phyloP scores from a whole-genome alignment of 257 asterid genomes.

The Parsonsia alboflavescens region DNA sequence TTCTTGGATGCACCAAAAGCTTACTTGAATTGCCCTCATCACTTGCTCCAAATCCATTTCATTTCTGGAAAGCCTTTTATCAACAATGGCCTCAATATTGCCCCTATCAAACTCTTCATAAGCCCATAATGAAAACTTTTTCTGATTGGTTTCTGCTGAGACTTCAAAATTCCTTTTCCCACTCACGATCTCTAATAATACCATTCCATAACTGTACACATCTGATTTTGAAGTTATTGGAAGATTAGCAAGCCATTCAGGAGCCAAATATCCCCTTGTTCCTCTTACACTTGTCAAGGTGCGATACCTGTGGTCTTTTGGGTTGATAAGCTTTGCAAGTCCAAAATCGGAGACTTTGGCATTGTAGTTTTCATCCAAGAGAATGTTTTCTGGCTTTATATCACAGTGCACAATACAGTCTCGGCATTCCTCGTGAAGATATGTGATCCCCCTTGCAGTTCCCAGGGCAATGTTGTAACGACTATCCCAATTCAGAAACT shows the following conservation, averaged over 20 bases:
- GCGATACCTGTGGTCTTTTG: constrained; percentile 64
- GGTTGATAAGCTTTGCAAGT: constrained; percentile 69
- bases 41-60: constrained; percentile 67
- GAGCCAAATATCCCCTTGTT: constrained; percentile 83
- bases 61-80: constrained; percentile 34
- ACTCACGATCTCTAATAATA: constrained; percentile 67
- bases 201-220: constrained; percentile 80
- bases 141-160: constrained; percentile 50
- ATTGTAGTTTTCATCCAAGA: constrained; percentile 61
- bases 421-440: constrained; percentile 88
- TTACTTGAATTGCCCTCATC: constrained; percentile 48
- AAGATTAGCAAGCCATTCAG: constrained; percentile 87
- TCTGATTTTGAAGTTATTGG: constrained; percentile 79
- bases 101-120: constrained; percentile 77
- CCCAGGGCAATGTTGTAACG: constrained; percentile 71
- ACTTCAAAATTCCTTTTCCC: constrained; percentile 86
- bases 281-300: constrained; percentile 79
- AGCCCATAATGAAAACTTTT: constrained; percentile 70
- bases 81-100: constrained; percentile 43
- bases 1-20: constrained; percentile 95
- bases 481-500: constrained; percentile 65
- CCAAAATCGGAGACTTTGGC: constrained; percentile 89
- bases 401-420: constrained; percentile 94
- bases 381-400: constrained; percentile 86
- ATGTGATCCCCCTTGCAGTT: constrained; percentile 72